Conservation (phyloP, 352 stramenopile genomes). For the Aphanomyces stellatus region DNA sequence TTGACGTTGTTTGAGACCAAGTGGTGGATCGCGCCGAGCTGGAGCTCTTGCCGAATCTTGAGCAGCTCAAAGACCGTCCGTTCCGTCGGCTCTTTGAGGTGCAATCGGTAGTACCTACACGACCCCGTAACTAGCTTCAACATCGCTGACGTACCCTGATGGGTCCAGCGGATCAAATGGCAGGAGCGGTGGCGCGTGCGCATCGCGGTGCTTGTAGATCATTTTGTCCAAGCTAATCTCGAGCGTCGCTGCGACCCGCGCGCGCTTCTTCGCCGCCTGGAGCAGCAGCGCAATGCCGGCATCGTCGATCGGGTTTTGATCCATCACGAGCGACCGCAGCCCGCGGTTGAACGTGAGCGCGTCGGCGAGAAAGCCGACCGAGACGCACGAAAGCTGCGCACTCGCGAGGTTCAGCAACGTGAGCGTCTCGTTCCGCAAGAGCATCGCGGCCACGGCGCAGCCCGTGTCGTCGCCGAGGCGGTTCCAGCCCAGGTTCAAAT, state of each 20-base stretch:
- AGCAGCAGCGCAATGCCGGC: background rate
- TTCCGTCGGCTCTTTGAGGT: background rate
- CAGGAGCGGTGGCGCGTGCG: background rate
- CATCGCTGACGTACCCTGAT: background rate
- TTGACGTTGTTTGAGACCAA: background rate
- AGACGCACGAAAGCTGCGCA: slow-evolving; percentile 8
- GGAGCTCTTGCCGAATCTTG: background rate
- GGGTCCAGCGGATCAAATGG: background rate
- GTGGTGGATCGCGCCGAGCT: slow-evolving; percentile 8
- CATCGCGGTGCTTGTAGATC: background rate
- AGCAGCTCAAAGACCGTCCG: slow-evolving; percentile 10
- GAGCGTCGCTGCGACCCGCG: background rate
- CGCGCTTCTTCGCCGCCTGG: background rate
- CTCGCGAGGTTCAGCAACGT: background rate
- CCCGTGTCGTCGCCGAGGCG: slow-evolving; percentile 7
- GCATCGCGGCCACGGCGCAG: background rate
- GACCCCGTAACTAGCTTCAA: background rate
- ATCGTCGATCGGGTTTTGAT: slow-evolving; percentile 12
- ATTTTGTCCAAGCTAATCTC: slow-evolving; percentile 4
- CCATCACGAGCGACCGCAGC: background rate
- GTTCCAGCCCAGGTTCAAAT: slow-evolving; percentile 18
- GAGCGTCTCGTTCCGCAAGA: slow-evolving; percentile 9
- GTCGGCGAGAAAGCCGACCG: slow-evolving; percentile 5
- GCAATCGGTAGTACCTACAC: slow-evolving; percentile 10
- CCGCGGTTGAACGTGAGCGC: slow-evolving; percentile 6